Conservation (phyloP, 2,329 filamentous ascomycete genomes). For the Dothistroma septosporum region DNA sequence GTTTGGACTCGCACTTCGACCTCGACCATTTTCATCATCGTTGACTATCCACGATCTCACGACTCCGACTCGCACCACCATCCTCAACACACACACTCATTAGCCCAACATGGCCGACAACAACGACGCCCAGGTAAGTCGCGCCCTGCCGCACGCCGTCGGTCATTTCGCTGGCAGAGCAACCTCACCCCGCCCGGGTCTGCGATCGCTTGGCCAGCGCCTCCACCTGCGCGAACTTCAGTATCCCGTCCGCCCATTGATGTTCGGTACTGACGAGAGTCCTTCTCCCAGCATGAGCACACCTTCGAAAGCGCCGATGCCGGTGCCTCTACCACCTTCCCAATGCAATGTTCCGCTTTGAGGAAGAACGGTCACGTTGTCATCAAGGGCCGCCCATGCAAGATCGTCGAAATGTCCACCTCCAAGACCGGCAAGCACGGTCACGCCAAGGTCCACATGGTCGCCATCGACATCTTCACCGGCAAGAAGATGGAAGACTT, state of each 20-base stretch:
- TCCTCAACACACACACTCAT: constrained; percentile 34
- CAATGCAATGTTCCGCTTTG: constrained; percentile 99
- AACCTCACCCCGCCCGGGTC: neutral
- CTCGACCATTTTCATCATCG: constrained; percentile 15
- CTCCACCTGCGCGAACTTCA: neutral
- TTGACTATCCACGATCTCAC: neutral
- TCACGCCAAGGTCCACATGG: constrained; percentile 99
- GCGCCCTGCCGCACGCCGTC: neutral
- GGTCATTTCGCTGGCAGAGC: neutral
- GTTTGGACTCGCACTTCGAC: constrained; percentile 2
- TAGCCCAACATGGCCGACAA: constrained; percentile 58
- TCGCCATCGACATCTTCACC: constrained; percentile 98
- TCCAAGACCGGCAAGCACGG: constrained; percentile 99
- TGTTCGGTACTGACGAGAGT: constrained; percentile 14
- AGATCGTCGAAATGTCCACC: constrained; percentile 99
- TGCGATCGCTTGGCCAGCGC: neutral
- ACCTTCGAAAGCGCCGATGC: constrained; percentile 93
- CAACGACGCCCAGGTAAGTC: constrained; percentile 59
- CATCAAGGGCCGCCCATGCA: constrained; percentile 99
- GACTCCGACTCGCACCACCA: constrained; percentile 31
- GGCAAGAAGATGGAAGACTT: constrained; percentile 99
- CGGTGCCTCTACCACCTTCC: constrained; percentile 89
- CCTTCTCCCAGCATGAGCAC: constrained; percentile 49
- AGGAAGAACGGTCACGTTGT: constrained; percentile 98
- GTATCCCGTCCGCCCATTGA: neutral